A percentile compares a stretch with the other conserved stretches of the same genome.
Conservation (phyloP, 192 early-diverging fungal genomes). For the Entrophospora sp. region DNA sequence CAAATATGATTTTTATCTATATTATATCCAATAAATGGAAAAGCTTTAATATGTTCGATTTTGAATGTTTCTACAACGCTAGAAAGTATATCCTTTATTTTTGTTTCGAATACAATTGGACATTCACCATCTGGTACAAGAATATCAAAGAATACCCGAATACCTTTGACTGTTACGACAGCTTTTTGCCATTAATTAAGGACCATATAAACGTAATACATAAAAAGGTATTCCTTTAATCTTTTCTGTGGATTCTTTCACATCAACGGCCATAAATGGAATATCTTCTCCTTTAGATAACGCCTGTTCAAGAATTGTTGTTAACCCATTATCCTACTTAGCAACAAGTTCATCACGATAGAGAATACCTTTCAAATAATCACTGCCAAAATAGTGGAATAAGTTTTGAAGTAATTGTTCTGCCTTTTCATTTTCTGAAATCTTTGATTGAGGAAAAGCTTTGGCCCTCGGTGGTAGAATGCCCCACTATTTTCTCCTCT, state of each 20-base stretch:
- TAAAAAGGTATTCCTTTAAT: background rate
- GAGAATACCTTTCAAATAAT: background rate
- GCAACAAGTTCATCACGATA: background rate
- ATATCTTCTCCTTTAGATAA: constrained; percentile 4
- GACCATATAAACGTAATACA: background rate
- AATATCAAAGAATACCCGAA: no score
- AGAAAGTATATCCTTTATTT: no score
- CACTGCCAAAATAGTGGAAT: background rate
- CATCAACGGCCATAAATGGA: background rate
- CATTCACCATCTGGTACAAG: no score
- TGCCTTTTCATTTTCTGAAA: constrained; percentile 1
- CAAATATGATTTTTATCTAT: background rate
- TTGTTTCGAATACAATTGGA: no score
- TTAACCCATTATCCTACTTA: background rate
- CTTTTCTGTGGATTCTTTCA: background rate
- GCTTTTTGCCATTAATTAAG: no score
- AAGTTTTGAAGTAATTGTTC: constrained; percentile 9
- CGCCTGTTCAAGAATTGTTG: background rate
- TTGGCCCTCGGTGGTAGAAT: no score
- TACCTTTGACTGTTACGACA: no score
- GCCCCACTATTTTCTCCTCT: no score
- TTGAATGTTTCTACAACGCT: background rate
- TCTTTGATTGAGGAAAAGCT: constrained; percentile 10
- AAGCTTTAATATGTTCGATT: background rate
- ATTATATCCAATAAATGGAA: constrained; percentile 8